Conservation (phyloP, 129 eudicot species). For the Heracleum sosnowskyi region DNA sequence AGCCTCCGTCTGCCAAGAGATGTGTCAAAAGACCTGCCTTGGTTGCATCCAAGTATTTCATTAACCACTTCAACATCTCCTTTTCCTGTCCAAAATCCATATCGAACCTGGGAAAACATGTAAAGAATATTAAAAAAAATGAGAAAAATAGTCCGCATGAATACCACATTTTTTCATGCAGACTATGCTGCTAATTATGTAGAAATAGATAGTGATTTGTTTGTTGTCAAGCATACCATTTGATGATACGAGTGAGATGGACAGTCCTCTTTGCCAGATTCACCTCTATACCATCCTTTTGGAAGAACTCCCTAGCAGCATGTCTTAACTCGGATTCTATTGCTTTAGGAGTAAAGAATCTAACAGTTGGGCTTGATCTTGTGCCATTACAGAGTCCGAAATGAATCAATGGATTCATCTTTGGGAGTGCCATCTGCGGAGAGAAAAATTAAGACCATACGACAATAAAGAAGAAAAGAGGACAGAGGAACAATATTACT, state of each 20-base stretch:
- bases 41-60: constrained; percentile 67
- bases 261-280: constrained; percentile 82
- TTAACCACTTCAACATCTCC: constrained; percentile 64
- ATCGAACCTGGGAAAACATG: constrained; percentile 55
- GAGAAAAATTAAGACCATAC: background rate
- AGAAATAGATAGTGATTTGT: background rate
- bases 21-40: constrained; percentile 83
- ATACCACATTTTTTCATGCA: background rate
- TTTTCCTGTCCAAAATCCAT: constrained; percentile 85
- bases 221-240: constrained; percentile 44
- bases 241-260: constrained; percentile 60
- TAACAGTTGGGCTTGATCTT: constrained; percentile 70
- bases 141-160: background rate
- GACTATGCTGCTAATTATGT: background rate
- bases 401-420: constrained; percentile 72
- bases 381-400: constrained; percentile 84
- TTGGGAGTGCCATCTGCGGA: constrained; percentile 54
- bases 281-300: constrained; percentile 57
- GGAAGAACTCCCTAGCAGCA: constrained; percentile 75
- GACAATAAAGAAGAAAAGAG: background rate
- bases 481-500: background rate
- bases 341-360: constrained; percentile 53
- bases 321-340: constrained; percentile 68
- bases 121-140: background rate
- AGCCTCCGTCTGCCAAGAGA: constrained; percentile 68